Evolutionary conservation across 1,139 yeast genomes (phyloP), one percentile per base, ranked within the genome.

Genomic region (Taphrina populina): DNA sequence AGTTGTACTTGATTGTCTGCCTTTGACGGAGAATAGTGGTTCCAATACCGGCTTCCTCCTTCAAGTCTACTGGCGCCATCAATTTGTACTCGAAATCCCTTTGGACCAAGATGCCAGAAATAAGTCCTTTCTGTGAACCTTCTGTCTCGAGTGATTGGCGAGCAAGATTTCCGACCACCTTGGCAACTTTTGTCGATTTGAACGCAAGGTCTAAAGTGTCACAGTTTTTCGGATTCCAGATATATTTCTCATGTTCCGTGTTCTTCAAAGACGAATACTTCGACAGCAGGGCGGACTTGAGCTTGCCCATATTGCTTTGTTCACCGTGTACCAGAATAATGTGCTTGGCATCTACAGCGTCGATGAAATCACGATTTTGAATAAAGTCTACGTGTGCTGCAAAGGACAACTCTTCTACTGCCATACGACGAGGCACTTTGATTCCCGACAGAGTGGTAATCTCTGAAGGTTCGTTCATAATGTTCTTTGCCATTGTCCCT

Each of bases 371-470:
- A 0, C 95, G 76, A 65, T 92, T 92, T 67, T 92, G 96, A 64
- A 86, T 90, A 70, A 84, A 92, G 68, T 94, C 98, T 17, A 94
- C 99, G 71, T 92, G 99, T 0, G 99, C 99, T 3, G 98, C 98
- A 75, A 92, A 92, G 1, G 97, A 90, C 8, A 92, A 84, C 69
- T 92, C 99, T 63, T 92, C 97, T n/a, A 92, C 83, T 37, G 80
- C 80, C 59, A 94, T 73, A 61, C 97, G 77, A 65, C 98, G 80
- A 1, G 97, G 96, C 41, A 92, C 84, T 54, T 81, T 79, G 37
- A 49, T 39, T 61, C 88, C 88, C 21, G 76, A 72, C 37, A 62
- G 51, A 0, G 97, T 84, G 2, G 94, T 94, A 56, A 92, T 88
- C 17, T 88, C 86, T 24, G 82, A 80, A 0, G 99, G 98, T 64